Evolutionary conservation across 2,329 filamentous ascomycete species (phyloP).

Genomic region (Sarocladiaceae sp.): DNA sequence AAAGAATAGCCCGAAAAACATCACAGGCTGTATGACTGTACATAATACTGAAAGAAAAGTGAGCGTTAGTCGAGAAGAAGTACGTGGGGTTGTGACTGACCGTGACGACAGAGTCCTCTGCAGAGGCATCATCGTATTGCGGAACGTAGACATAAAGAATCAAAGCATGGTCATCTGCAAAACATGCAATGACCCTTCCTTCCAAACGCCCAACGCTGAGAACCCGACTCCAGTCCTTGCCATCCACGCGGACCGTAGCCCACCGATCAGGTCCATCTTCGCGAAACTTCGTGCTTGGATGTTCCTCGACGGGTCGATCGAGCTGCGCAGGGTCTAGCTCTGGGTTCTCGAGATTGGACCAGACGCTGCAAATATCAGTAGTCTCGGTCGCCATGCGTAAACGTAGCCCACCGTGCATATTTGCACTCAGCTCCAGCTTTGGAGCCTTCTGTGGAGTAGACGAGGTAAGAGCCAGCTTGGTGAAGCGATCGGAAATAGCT

Average conservation of each 20-base stretch:
- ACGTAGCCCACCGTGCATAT: conserved; percentile 86
- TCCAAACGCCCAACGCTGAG: conserved; percentile 86
- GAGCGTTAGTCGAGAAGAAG: conserved; percentile 15
- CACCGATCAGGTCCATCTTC: conserved; percentile 75
- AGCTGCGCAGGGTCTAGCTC: conserved; percentile 77
- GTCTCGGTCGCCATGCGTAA: conserved; percentile 79
- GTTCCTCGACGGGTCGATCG: conserved; percentile 66
- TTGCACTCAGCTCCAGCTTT: conserved; percentile 82
- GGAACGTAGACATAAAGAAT: conserved; percentile 81
- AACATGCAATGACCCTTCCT: conserved; percentile 89
- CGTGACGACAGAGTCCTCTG: conserved; percentile 71
- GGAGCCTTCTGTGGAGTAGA: conserved; percentile 36
- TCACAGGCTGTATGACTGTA: conserved; percentile 35
- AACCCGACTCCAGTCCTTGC: conserved; percentile 91
- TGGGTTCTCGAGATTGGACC: conserved; percentile 83
- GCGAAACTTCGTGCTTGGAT: conserved; percentile 77
- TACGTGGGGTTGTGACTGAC: conserved; percentile 38
- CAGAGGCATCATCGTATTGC: conserved; percentile 60
- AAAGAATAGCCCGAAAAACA: background rate
- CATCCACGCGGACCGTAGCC: conserved; percentile 88
- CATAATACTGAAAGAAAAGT: conserved; percentile 33
- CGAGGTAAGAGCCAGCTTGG: conserved; percentile 64
- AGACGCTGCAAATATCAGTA: conserved; percentile 78
- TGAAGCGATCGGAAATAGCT: conserved; percentile 92
- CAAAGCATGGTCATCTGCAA: conserved; percentile 73